phyloP scores from a whole-genome alignment of 768 basidiomycete species.

The Naganishia onofrii region DNA sequence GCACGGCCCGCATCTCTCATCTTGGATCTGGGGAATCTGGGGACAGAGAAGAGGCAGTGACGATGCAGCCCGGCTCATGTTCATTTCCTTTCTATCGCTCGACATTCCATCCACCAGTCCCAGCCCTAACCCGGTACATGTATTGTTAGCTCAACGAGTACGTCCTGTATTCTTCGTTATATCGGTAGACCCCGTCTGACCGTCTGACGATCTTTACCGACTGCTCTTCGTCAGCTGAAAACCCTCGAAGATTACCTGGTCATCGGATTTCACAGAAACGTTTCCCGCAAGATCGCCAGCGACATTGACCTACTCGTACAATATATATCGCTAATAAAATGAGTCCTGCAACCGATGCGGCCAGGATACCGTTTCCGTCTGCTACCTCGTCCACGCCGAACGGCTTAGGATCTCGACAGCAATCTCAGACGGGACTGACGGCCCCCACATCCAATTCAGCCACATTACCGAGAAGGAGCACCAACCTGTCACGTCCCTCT shows the following conservation, averaged over 20 bases:
- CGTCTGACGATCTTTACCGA: background rate
- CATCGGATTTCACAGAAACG: slow-evolving; percentile 2
- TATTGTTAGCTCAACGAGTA: background rate
- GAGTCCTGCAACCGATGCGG: background rate
- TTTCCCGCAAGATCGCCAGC: background rate
- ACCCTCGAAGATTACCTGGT: background rate
- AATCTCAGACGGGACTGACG: too few relatives aligned
- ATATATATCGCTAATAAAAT: background rate
- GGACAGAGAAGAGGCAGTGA: background rate
- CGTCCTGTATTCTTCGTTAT: background rate
- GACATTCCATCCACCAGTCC: background rate
- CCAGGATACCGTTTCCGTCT: background rate
- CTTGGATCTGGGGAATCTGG: background rate
- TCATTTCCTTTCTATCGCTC: background rate
- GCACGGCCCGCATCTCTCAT: background rate
- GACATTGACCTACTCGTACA: background rate
- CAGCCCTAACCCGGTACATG: background rate
- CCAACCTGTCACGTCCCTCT: slow-evolving; percentile 23
- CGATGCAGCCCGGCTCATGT: background rate
- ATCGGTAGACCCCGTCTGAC: background rate
- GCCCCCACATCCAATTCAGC: slow-evolving; percentile 5
- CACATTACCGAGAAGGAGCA: slow-evolving; percentile 9
- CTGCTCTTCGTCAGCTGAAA: background rate
- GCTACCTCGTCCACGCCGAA: background rate
- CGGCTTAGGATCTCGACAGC: slow-evolving; percentile 4